These are phyloP conservation scores for Cordyceps javanica DNA, from an alignment of 2,329 filamentous ascomycete genomes.

Conservation along the genomic window DNA sequence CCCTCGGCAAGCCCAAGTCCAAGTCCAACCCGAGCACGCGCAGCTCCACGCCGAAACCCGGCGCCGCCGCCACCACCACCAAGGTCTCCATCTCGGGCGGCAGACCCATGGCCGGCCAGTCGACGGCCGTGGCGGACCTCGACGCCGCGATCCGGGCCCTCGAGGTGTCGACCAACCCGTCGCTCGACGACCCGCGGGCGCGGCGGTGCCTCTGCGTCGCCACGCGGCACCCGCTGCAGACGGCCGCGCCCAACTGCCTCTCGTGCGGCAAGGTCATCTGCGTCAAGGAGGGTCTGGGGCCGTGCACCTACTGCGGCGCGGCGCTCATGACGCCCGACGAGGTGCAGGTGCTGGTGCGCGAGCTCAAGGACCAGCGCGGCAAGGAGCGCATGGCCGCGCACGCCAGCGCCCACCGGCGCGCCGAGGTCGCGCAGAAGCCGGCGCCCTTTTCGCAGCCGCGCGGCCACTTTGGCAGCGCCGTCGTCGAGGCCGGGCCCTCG, in stretches of 20 bases:
- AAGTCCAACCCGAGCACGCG: conserved; percentile 47
- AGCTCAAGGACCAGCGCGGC: conserved; percentile 78
- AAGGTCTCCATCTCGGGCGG: conserved; percentile 72
- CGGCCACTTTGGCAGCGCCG: conserved; percentile 19
- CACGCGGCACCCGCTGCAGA: conserved; percentile 76
- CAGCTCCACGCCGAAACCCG: conserved; percentile 49
- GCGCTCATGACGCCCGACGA: conserved; percentile 67
- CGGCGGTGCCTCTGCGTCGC: conserved; percentile 84
- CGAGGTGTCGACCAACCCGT: conserved; percentile 87
- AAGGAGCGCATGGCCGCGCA: conserved; percentile 80
- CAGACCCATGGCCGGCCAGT: conserved; percentile 74
- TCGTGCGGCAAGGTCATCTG: conserved; percentile 94
- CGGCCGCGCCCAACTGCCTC: conserved; percentile 88
- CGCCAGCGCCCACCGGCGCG: conserved; percentile 60
- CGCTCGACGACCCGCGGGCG: conserved; percentile 47
- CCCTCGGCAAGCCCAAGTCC: conserved; percentile 49
- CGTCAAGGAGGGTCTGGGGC: conserved; percentile 85
- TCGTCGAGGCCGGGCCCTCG: conserved; percentile 25
- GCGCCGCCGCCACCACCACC: conserved; percentile 27
- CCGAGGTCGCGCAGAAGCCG: conserved; percentile 57
- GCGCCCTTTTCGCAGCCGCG: conserved; percentile 52
- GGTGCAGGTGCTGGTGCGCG: conserved; percentile 76
- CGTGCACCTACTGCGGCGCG: conserved; percentile 82
- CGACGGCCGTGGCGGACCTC: conserved; percentile 63
- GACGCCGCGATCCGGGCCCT: conserved; percentile 81